These are phyloP conservation scores for Incumbomyces lentus DNA, from an alignment of 2,329 filamentous ascomycete species.

Conservation along the genomic window DNA sequence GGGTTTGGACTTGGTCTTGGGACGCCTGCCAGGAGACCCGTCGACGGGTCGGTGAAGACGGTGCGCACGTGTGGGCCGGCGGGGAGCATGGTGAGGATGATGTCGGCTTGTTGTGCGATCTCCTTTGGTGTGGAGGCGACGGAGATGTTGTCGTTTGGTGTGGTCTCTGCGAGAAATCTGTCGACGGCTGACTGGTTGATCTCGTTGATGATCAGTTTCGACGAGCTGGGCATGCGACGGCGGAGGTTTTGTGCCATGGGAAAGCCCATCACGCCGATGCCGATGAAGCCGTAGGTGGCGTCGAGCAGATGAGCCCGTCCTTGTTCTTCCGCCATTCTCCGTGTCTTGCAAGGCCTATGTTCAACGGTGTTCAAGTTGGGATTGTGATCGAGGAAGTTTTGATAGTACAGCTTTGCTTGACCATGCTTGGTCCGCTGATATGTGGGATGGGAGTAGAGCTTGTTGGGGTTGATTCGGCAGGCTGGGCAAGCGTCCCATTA, in stretches of 20 bases:
- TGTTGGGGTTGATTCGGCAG: too few relatives aligned
- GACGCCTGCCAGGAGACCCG: conserved; percentile 27
- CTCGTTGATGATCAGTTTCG: conserved; percentile 30
- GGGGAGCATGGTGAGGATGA: conserved; percentile 45
- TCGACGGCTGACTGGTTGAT: conserved; percentile 29
- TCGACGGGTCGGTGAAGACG: conserved; percentile 39
- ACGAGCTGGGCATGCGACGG: conserved; percentile 24
- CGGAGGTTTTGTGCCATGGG: conserved; percentile 34
- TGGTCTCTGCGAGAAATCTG: conserved; percentile 29
- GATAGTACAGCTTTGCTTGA: too few relatives aligned
- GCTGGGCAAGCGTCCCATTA: too few relatives aligned
- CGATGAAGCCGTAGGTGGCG: conserved; percentile 19
- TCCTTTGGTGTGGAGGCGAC: conserved; percentile 29
- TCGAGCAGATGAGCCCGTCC: conserved; percentile 7
- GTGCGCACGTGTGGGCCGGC: conserved; percentile 42
- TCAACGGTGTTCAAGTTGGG: too few relatives aligned
- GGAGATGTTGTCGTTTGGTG: conserved; percentile 27
- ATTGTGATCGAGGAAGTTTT: too few relatives aligned
- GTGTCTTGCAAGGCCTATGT: neutral
- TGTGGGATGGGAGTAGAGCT: too few relatives aligned
- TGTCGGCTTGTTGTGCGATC: conserved; percentile 31
- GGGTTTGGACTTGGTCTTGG: conserved; percentile 22
- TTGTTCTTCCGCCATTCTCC: conserved; percentile 1
- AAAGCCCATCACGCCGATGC: conserved; percentile 34
- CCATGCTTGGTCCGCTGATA: too few relatives aligned